phyloP scores from a whole-genome alignment of 192 early-diverging fungal genomes.

The Dissophora globulifera region DNA sequence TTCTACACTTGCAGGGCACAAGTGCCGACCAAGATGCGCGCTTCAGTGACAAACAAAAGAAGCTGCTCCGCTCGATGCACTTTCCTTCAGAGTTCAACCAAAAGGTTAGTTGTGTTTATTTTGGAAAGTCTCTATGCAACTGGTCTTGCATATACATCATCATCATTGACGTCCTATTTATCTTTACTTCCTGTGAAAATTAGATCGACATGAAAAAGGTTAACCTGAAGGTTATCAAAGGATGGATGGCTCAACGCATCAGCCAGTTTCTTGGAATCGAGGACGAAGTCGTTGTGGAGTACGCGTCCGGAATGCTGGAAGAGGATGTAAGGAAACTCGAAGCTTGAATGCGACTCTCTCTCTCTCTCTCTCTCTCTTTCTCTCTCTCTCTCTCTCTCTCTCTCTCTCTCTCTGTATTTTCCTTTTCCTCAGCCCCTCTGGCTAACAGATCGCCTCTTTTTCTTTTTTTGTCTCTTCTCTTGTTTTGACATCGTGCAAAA shows the following conservation, averaged over 20 bases:
- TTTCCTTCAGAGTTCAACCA: conserved; percentile 81
- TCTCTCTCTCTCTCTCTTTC: too few species aligned
- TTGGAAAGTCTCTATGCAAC: too few species aligned
- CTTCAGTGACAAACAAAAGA: conserved; percentile 86
- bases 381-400: too few species aligned
- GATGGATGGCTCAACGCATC: conserved; percentile 85
- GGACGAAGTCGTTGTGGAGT: conserved; percentile 94
- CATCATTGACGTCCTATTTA: too few species aligned
- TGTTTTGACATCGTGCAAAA: too few species aligned
- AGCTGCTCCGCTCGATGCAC: conserved; percentile 79
- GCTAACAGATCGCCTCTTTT: too few species aligned
- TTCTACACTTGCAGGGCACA: conserved; percentile 65
- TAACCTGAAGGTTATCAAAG: conserved; percentile 85
- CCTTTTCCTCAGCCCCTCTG: too few species aligned
- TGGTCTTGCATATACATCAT: too few species aligned
- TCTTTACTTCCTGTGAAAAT: neutral
- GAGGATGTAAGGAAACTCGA: conserved; percentile 67
- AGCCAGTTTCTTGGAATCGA: conserved; percentile 86
- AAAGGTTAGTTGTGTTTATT: too few species aligned
- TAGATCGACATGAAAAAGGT: conserved; percentile 92
- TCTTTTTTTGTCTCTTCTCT: too few species aligned
- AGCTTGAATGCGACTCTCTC: too few species aligned
- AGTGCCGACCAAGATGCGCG: conserved; percentile 81
- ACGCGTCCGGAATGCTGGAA: conserved; percentile 85
- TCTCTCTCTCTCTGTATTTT: too few species aligned